Evolutionary conservation across 306 rosid species (phyloP), one percentile per base, ranked within the genome.

Genomic region (Quercus parvula): DNA sequence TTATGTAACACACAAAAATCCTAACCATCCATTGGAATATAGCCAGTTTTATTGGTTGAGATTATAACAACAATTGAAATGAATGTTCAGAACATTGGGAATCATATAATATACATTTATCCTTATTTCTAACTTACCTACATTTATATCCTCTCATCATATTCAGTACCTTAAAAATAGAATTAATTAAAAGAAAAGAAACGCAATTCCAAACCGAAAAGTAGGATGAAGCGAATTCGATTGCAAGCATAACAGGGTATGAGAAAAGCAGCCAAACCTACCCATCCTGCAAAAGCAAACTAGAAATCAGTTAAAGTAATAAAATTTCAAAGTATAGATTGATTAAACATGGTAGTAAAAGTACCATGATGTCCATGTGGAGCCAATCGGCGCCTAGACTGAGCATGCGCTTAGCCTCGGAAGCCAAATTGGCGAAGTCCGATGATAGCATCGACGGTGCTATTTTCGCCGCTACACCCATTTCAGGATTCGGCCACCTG

Each of bases 391-490:
- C 99, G 74, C 99, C 98, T 17, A 1, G 81, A 10, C 84, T 38
- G 84, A 96, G 80, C 93, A 96, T 93, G 46, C 92, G 93, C 5
- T 81, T 78, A 49, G 99, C 97, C 84, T 93, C 98, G 19, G 98
- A 90, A 61, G 99, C 98, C 87, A 96, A 83, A 88, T 96, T 93
- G 33, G 98, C 91, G 31, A 96, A 96, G 84, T 96, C 99, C 4
- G 98, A 93, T 18, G 99, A 96, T 9, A 96, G 86, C 99, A 96
- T 96, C 18, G 99, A 95, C 70, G 99, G 98, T 56, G 99, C 99
- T 30, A 95, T 95, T 86, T 93, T 95, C 41, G 99, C 91, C 28
- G 80, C 68, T 71, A 88, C 88, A 5, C 82, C 92, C 92, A 88
- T 88, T 79, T 56, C 61, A 35, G 17, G 12, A 17, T 41, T 41